Evolutionary conservation across 164 flowering plant species (phyloP), one percentile per base, ranked within the genome.

Genomic region (Berberis thunbergii): DNA sequence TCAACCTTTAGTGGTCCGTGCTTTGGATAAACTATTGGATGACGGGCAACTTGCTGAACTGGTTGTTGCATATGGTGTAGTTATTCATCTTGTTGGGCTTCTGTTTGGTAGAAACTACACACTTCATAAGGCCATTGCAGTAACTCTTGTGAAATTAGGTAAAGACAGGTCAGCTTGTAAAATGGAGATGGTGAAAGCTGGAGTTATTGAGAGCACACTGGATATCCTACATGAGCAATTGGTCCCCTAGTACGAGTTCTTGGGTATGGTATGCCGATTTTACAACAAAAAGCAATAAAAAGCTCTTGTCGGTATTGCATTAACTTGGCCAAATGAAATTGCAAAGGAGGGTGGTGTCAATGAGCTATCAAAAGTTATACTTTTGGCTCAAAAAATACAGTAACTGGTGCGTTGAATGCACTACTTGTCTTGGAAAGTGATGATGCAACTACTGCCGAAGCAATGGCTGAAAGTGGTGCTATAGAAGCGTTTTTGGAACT

Each of bases 31-130:
- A 69, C 89, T 94, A 41, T 74, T 86, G 69, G 99, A 94, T 74
- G 97, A 94, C 54, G 97, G 91, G 67, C 91, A 91, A 74, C 73
- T 91, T 70, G 97, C 94, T n/a, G 99, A 94, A 75, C 78, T 94
- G n/a, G 89, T 91, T 65, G 96, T 96, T 65, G 96, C 94, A 43
- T 96, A 94, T 78, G 97, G 96, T 67, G 91, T 96, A 13, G 96
- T 94, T 13, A 77, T 87, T 75, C 97, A 96, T 72, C 91, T 94
- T 72, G 97, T 91, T 45, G 90, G 94, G 67, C 97, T 94, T 71
- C 79, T 94, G 41, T 87, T 80, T 81, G 96, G 96, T 64, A 80
- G 67, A 55, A 86, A 89, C 67, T 86, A 81, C 76, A 67, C 80
- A 73, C 84, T 94, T 72, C 96, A 89, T 64, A 97, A 94, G 70